phyloP scores from a whole-genome alignment of 768 basidiomycete genomes.

The Mrakia frigida region DNA sequence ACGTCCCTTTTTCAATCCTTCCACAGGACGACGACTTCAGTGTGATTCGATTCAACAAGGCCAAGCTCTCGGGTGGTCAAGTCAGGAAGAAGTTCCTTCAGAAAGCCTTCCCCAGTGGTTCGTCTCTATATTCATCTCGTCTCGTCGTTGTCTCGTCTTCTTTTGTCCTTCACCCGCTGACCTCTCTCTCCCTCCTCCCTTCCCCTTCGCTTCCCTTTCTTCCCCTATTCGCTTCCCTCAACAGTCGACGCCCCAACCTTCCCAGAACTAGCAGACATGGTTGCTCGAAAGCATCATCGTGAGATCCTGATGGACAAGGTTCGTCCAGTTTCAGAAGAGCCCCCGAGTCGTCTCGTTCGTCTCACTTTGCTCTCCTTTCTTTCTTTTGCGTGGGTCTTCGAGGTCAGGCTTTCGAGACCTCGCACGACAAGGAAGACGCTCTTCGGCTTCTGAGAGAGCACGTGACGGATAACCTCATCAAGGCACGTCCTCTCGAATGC shows the following conservation, averaged over 20 bases:
- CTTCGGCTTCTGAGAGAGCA: slow-evolving; percentile 67
- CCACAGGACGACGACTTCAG: slow-evolving; percentile 44
- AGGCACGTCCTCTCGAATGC: slow-evolving; percentile 40
- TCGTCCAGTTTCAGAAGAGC: neutral
- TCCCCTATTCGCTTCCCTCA: neutral
- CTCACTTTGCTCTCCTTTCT: neutral
- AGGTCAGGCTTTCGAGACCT: slow-evolving; percentile 52
- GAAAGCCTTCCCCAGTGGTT: slow-evolving; percentile 66
- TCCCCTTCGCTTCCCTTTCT: neutral
- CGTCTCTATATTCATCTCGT: slow-evolving; percentile 13
- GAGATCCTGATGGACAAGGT: slow-evolving; percentile 85
- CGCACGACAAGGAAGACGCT: neutral
- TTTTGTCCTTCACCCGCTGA: neutral
- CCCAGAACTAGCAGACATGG: slow-evolving; percentile 58
- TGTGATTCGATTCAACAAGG: slow-evolving; percentile 20
- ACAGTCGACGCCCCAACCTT: slow-evolving; percentile 75
- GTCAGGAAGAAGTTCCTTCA: slow-evolving; percentile 47
- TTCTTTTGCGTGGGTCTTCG: neutral
- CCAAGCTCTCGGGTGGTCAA: slow-evolving; percentile 23
- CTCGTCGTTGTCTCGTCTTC: neutral
- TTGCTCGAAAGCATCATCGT: slow-evolving; percentile 63
- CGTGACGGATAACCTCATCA: slow-evolving; percentile 86
- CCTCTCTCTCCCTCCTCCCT: neutral
- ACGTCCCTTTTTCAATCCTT: neutral
- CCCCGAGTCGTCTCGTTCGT: too few relatives aligned